phyloP scores from a whole-genome alignment of 2,329 filamentous ascomycete species.

The Mariannaea sp. region DNA sequence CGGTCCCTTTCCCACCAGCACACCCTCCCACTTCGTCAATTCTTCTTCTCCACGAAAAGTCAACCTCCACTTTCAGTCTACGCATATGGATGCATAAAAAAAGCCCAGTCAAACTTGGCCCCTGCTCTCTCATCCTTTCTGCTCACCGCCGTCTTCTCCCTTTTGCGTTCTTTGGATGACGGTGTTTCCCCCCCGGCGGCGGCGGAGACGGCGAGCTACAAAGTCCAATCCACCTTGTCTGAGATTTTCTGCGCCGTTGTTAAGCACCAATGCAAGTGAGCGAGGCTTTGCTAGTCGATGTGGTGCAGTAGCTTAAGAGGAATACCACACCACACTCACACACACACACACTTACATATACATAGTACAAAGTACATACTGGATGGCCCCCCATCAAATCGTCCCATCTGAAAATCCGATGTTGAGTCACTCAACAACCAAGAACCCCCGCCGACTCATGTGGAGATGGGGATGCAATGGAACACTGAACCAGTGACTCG shows the following conservation, averaged over 20 bases:
- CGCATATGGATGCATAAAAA: background rate
- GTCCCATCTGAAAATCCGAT: background rate
- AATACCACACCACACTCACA: too few species aligned
- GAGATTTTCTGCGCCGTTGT: too few species aligned
- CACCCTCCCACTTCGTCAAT: too few species aligned
- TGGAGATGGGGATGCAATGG: background rate
- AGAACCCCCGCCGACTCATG: constrained; percentile 3
- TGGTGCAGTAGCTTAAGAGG: too few species aligned
- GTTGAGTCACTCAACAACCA: constrained; percentile 18
- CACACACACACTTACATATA: too few species aligned
- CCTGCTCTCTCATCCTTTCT: background rate
- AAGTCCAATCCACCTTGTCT: too few species aligned
- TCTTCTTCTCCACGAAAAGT: background rate
- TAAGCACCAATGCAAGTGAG: constrained; percentile 4
- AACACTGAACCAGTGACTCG: background rate
- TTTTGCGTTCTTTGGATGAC: background rate
- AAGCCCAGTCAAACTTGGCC: background rate
- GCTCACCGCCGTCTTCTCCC: background rate
- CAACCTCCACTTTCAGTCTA: constrained; percentile 1
- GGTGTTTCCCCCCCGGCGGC: background rate
- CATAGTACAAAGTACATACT: too few species aligned
- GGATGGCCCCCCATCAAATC: background rate
- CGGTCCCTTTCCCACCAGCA: too few species aligned
- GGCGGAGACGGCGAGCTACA: too few species aligned
- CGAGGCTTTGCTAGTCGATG: too few species aligned